phyloP scores from a whole-genome alignment of 139 green algal genomes.

The Axilococcus clingmanii region DNA sequence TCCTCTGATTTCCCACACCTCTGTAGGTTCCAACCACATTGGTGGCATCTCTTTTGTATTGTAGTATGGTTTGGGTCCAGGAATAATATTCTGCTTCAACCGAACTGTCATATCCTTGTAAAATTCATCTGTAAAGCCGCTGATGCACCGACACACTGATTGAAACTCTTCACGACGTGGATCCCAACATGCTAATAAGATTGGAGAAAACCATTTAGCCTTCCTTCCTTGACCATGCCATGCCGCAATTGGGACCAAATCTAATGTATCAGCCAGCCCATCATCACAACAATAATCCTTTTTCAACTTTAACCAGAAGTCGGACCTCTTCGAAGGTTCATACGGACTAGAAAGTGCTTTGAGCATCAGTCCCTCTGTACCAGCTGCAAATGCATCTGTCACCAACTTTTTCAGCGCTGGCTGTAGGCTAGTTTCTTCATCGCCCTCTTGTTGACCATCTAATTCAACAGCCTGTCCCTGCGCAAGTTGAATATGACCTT shows the following conservation, averaged over 20 bases:
- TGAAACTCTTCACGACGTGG: conserved; percentile 57
- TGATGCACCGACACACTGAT: conserved; percentile 73
- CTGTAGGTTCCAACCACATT: conserved; percentile 69
- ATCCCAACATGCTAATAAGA: conserved; percentile 80
- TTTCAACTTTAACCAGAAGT: conserved; percentile 78
- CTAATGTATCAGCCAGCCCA: conserved; percentile 71
- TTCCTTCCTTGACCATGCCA: conserved; percentile 77
- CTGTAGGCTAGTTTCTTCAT: neutral
- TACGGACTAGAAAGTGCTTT: conserved; percentile 61
- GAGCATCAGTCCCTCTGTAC: conserved; percentile 75
- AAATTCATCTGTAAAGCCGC: conserved; percentile 82
- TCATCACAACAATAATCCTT: conserved; percentile 81
- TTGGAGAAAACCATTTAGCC: conserved; percentile 72
- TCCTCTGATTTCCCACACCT: conserved; percentile 59
- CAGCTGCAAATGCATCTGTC: conserved; percentile 38
- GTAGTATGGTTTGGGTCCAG: conserved; percentile 59
- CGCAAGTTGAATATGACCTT: conserved; percentile 64
- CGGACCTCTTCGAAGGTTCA: conserved; percentile 55
- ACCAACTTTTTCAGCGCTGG: conserved; percentile 41
- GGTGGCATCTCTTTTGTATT: conserved; percentile 41
- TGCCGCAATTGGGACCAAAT: conserved; percentile 87
- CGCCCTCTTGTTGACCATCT: neutral
- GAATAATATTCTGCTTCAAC: conserved; percentile 13
- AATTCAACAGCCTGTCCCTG: neutral
- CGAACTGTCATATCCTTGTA: conserved; percentile 56